Percentiles rank a stretch among this genome's conserved stretches.
phyloP scores from a whole-genome alignment of 163 green algal species.

The Smithsoniella earleae region DNA sequence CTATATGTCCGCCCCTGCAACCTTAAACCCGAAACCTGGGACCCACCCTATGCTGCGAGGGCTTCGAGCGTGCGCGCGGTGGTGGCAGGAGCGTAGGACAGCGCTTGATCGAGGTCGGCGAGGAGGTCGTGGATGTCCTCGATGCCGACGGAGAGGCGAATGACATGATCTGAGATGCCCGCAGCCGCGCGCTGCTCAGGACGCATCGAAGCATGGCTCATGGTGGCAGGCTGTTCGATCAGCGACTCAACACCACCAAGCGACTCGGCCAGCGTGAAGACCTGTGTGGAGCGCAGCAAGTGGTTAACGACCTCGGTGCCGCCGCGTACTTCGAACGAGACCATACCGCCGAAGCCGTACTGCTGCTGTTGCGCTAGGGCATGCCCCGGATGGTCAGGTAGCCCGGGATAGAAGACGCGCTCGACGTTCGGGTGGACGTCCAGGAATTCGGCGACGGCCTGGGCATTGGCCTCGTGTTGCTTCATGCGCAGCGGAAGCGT shows the following conservation, averaged over 20 bases:
- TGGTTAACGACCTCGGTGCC: background rate
- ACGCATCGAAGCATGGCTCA: constrained; percentile 14
- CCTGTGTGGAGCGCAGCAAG: background rate
- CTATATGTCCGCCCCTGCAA: too few relatives aligned
- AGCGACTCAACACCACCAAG: background rate
- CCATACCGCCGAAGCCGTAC: background rate
- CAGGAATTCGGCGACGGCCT: background rate
- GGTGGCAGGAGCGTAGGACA: too few relatives aligned
- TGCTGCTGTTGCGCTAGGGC: constrained; percentile 19
- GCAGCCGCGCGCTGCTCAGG: constrained; percentile 15
- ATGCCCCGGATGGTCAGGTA: background rate
- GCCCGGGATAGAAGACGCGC: constrained; percentile 8
- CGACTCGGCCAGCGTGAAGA: background rate
- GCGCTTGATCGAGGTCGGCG: background rate
- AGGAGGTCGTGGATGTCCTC: constrained; percentile 13
- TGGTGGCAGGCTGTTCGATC: constrained; percentile 14
- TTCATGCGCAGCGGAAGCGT: constrained; percentile 30
- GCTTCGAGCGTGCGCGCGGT: too few relatives aligned
- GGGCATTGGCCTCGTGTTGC: constrained; percentile 25
- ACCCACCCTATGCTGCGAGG: too few relatives aligned
- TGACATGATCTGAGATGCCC: constrained; percentile 10
- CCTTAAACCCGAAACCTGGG: too few relatives aligned
- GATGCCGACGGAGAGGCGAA: constrained; percentile 16
- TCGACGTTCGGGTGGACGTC: background rate
- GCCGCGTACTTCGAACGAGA: constrained; percentile 1